Evolutionary conservation across 1,284 basidiomycete genomes (phyloP).

Genomic region (Somion occarium): DNA sequence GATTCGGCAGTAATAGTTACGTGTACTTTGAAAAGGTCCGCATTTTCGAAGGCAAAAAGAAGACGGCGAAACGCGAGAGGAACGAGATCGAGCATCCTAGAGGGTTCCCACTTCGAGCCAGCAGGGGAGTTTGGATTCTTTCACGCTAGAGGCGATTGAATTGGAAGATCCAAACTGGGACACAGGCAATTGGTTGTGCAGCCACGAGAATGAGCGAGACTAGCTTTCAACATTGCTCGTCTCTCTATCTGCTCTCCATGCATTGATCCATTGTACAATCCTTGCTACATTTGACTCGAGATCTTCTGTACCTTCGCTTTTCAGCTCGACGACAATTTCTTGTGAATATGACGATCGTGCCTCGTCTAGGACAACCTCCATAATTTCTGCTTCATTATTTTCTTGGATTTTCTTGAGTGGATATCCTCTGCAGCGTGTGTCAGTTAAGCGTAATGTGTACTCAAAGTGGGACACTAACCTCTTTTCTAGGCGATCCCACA

Average conservation of each 20-base stretch:
- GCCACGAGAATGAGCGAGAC: neutral
- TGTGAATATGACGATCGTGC: conserved; percentile 81
- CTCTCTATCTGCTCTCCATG: conserved; percentile 62
- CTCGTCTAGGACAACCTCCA: conserved; percentile 90
- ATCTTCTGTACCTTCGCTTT: conserved; percentile 76
- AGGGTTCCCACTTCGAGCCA: conserved; percentile 30
- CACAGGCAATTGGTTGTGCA: neutral
- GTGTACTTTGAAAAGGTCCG: conserved; percentile 47
- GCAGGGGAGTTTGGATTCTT: conserved; percentile 25
- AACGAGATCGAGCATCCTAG: conserved; percentile 29
- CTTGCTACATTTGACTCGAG: conserved; percentile 84
- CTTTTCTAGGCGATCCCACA: conserved; percentile 95
- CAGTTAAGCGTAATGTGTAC: neutral
- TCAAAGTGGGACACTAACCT: conserved; percentile 53
- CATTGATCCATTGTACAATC: conserved; percentile 81
- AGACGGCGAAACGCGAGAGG: conserved; percentile 33
- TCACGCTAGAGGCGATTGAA: neutral
- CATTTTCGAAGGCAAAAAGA: conserved; percentile 44
- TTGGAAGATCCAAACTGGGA: no score
- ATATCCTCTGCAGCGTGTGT: conserved; percentile 63
- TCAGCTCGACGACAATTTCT: conserved; percentile 85
- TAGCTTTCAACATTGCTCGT: neutral
- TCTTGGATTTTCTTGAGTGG: conserved; percentile 93
- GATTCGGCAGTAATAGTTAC: conserved; percentile 26
- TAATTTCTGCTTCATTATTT: conserved; percentile 98